Evolutionary conservation across 768 basidiomycete genomes (phyloP), one percentile per base, ranked within the genome.

Genomic region (Phanerodontia chrysosporium): DNA sequence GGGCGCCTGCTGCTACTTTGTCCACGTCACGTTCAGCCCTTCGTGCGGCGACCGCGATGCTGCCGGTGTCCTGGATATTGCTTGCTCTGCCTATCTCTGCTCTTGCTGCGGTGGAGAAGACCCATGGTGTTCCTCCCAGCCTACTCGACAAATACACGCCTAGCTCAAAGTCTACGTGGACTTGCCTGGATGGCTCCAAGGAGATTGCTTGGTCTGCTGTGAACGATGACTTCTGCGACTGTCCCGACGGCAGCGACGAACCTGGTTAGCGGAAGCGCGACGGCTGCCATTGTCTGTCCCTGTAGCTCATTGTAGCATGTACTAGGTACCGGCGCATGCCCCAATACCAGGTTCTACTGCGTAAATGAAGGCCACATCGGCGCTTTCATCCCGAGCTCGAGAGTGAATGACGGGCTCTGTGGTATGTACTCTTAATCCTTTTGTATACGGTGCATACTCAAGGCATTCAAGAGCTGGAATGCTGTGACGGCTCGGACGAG

Each of bases 401-500:
- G 91, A 64, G 95, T 99, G 13, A 87, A 84, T 45, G 96, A 99
- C 70, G 95, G 96, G 1, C 79, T 98, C 25, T 99, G 96, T 71
- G 95, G 94, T 93, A 68, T 21, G 89, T 76, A 12, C 39, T 32
- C 2, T 13, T 29, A 18, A 5, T n/a, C 21, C 18, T 18, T 14
- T 5, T 44, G 13, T 44, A 14, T 10, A 22, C n/a, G 21, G 28
- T 1, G 30, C 22, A 30, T 35, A 28, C 51, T 65, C 73, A 44
- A 75, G 49, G 22, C 4, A 12, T 12, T 16, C 3, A 5, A 97
- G 96, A 99, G 70, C 80, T 82, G 0, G 84, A 92, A 69, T 99
- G 96, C 66, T 99, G 96, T 67, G 96, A 99, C 65, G 96, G 96
- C 13, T 93, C 94, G 0, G 96, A 99, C 72, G 97, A 99, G 74